Base-by-base conservation (phyloP, 2,329 filamentous ascomycete genomes). In the Exophiala phaeomuriformis region DNA sequence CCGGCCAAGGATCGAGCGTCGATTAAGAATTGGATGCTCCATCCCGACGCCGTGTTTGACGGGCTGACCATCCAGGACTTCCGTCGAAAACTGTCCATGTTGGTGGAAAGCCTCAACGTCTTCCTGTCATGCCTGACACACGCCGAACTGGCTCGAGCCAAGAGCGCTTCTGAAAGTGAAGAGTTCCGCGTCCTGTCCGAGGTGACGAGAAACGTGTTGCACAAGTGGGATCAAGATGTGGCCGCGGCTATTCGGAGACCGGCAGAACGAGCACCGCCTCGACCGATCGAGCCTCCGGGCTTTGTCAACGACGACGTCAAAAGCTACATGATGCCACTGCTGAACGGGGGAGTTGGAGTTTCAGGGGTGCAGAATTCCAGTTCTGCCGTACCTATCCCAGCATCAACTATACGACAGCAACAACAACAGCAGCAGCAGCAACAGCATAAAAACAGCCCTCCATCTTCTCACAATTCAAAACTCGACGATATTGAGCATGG, bases 121-220 rank as follows among this genome's bases (percentile, higher is more conserved):
- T 59, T 59, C 33, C 57, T 59, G 9, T 59, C 57, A 5, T 57
- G 53, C 27, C 52, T 59, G 41, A 59, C 57, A 2, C 57, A 59
- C 35, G 57, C 57, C 41, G 57, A 59, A 35, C 52, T 59, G 8
- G 54, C 57, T n/a, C 52, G 57, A 41, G 57, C 57, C 41, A 51
- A 48, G 36, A 54, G 45, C 19, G 42, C 43, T 7, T 55, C 49
- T 3, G 57, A 57, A 42, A 52, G 54, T 4, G 57, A 59, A 43
- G 57, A 59, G 44, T 59, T 51, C 27, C 48, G 54, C 27, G 57
- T 59, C 27, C 44, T 59, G 5, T 44, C 48, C 33, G 57, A 59
- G 39, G 57, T 59, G 36, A 57, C 54, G n/a, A 51, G 48, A 31
- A 56, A 53, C 6, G 57, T 59, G 8, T 46, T 59, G 6, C 57